phyloP scores from a whole-genome alignment of 2,329 filamentous ascomycete species.

The Taxawa tesnikishii region DNA sequence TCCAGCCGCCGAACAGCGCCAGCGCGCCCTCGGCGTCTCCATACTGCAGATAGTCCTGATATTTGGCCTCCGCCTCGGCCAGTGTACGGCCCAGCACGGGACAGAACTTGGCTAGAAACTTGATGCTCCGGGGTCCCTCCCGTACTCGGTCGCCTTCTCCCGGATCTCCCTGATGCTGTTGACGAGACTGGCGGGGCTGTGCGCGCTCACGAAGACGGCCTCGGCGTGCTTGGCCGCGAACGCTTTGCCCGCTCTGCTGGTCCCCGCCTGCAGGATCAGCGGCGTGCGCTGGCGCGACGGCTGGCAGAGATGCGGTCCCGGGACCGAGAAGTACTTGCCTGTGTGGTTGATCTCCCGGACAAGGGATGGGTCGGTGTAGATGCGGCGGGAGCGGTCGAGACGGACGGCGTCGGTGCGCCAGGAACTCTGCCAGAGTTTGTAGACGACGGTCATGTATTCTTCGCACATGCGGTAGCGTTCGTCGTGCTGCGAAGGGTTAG shows the following conservation, averaged over 20 bases:
- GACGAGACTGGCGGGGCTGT: slow-evolving; percentile 23
- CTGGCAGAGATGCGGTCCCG: slow-evolving; percentile 53
- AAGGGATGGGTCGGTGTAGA: slow-evolving; percentile 46
- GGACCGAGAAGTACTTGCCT: slow-evolving; percentile 51
- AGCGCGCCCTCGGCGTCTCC: slow-evolving; percentile 55
- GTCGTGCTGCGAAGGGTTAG: too few species aligned
- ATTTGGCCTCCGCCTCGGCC: slow-evolving; percentile 39
- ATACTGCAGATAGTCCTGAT: slow-evolving; percentile 40
- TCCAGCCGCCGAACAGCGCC: slow-evolving; percentile 64
- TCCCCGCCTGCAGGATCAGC: slow-evolving; percentile 57
- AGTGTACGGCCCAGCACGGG: slow-evolving; percentile 23
- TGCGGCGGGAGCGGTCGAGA: slow-evolving; percentile 42
- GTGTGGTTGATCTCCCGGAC: slow-evolving; percentile 55
- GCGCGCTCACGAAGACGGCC: slow-evolving; percentile 48
- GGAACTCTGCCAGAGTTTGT: slow-evolving; percentile 56
- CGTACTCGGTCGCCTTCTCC: slow-evolving; percentile 34
- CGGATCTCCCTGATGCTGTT: slow-evolving; percentile 43
- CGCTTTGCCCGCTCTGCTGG: slow-evolving; percentile 50
- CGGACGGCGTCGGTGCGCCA: slow-evolving; percentile 57
- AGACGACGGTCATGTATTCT: slow-evolving; percentile 51
- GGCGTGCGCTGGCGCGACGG: slow-evolving; percentile 58
- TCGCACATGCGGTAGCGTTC: slow-evolving; percentile 52
- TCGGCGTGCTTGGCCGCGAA: slow-evolving; percentile 62
- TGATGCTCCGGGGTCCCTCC: slow-evolving; percentile 44
- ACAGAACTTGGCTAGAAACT: slow-evolving; percentile 33